Base-by-base conservation (phyloP, 1,284 basidiomycete genomes). In the Stygiomarasmius scandens region DNA sequence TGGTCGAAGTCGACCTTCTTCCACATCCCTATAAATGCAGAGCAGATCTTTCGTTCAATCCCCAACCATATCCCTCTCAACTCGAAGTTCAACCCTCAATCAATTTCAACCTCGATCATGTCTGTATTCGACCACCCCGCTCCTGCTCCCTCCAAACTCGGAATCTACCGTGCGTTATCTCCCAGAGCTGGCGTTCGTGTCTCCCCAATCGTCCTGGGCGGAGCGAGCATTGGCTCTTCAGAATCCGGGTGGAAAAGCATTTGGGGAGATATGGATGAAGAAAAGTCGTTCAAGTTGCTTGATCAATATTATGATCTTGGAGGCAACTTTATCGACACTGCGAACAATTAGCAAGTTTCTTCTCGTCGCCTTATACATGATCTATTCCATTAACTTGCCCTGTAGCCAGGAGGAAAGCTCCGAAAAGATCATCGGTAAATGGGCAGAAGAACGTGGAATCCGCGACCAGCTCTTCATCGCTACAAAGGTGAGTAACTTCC, bases 121-220 rank as follows among this genome's bases (percentile, higher is more conserved):
- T 54, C 57, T n/a, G 22, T 55, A 16, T 55, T 56, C n/a, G 25
- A 25, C 36, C 58, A 54, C 19, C 54, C 58, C 34, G 54, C 54
- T n/a, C 54, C 50, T 19, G 54, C 58, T 23, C 54, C 54, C 22
- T 41, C 54, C 49, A 69, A 66, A 24, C 73, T 82, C 24, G 72
- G 69, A 3, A 69, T 74, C 41, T 74, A 80, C 62, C 77, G 81
- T n/a, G 62, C 70, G n/a, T 69, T 83, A 22, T 79, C 61, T 0
- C 73, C 75, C 9, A 63, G 68, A 52, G 74, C 74, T 3, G 72
- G 77, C 8, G 62, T 81, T 4, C 73, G 72, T 23, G 79, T 82
- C 25, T 82, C 80, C 1, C 81, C 80, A 0, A 64, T 83, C 14
- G 69, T 69, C 46, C 71, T 84, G 25, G 82, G 82, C 11, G 80